Evolutionary conservation across 768 basidiomycete species (phyloP).

Genomic region (Serendipita sp.): DNA sequence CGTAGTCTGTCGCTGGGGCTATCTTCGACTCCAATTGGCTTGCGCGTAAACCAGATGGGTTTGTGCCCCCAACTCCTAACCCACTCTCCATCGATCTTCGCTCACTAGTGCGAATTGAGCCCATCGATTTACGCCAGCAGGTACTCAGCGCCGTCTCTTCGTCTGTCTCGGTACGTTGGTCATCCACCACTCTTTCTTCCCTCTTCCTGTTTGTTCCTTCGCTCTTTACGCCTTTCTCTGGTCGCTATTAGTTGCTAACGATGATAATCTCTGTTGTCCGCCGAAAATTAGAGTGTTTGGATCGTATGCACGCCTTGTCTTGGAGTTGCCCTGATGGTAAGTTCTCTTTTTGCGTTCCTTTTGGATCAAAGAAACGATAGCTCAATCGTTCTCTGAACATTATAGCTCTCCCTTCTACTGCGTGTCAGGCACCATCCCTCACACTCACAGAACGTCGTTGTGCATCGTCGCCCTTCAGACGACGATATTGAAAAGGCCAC

Average conservation of each 20-base stretch:
- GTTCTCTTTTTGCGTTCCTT: conserved; percentile 10
- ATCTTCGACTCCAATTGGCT: conserved; percentile 44
- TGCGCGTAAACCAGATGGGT: conserved; percentile 31
- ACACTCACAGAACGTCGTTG: neutral
- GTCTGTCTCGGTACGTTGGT: conserved; percentile 40
- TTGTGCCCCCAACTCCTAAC: conserved; percentile 25
- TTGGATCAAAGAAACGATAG: neutral
- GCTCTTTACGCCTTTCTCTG: conserved; percentile 16
- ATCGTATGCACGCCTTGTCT: conserved; percentile 54
- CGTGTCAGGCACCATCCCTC: neutral
- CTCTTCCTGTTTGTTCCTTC: conserved; percentile 5
- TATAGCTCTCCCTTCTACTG: neutral
- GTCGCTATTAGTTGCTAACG: conserved; percentile 19
- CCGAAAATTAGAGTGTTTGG: conserved; percentile 30
- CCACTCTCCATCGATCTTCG: conserved; percentile 37
- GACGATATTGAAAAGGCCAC: too few species aligned
- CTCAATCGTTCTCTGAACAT: neutral
- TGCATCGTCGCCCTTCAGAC: too few species aligned
- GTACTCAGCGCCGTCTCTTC: conserved; percentile 39
- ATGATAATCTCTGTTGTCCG: neutral
- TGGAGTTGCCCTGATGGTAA: conserved; percentile 45
- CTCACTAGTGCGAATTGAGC: conserved; percentile 28
- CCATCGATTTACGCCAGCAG: conserved; percentile 27
- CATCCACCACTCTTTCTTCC: conserved; percentile 9
- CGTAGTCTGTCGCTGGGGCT: conserved; percentile 58